Base-by-base conservation (phyloP, 2,329 filamentous ascomycete genomes). In the Ustulina deusta region DNA sequence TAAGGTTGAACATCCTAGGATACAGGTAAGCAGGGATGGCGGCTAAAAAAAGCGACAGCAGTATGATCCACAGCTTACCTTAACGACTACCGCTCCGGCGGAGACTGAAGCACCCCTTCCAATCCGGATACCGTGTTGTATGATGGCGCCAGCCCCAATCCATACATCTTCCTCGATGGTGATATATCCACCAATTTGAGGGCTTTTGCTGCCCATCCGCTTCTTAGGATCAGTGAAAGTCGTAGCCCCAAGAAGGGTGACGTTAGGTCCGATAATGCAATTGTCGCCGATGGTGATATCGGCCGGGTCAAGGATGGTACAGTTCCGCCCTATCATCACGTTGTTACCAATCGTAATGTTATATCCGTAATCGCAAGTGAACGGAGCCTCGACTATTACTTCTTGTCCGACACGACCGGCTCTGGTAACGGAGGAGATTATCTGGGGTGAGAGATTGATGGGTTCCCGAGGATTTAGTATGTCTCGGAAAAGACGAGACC, bases 331-430 rank as follows among this genome's bases (percentile, higher is more conserved):
- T 72, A 99, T 92, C 63, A 90, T 87, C 2, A 97, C 93, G 71
- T 96, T 90, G 73, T 94, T 91, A 13, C 93, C 94, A 72, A 99
- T 92, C 55, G 87, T 87, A 74, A 98, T 91, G 78, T 99, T 98
- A 82, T 97, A 98, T 0, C 96, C 96, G 76, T 97, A 97, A 75
- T 97, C 94, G 78, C 95, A 97, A 54, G 86, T 90, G 79, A 99
- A 98, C 0, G 95, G 95, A 2, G 92, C 89, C 75, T 97, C 93
- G 29, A 99, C 91, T 48, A 90, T 85, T 5, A 93, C 91, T 63
- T 91, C 89, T 17, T 90, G 87, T n/a, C 93, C 93, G 5, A 96
- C 87, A 27, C 84, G 87, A 63, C 87, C 92, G 63, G 83, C 77
- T 73, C 86, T 84, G 46, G 84, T 84, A 61, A 86, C 78, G 10